Evolutionary conservation across 1,139 yeast species (phyloP).

Genomic region (Hyphopichia pseudoburtonii): DNA sequence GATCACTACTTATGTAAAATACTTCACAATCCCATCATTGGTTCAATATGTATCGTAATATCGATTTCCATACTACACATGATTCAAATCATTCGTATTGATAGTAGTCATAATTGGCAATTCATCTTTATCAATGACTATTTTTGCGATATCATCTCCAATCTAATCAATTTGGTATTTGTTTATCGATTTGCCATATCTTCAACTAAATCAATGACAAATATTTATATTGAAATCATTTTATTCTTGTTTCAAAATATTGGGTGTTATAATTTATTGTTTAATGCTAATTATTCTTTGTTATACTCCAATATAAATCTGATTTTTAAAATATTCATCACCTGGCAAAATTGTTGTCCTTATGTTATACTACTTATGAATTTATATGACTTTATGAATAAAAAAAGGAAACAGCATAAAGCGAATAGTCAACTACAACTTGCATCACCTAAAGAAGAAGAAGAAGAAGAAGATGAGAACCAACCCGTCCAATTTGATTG

Average conservation of each 20-base stretch:
- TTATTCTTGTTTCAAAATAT: constrained; percentile 17
- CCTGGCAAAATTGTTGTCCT: constrained; percentile 12
- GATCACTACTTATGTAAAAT: constrained; percentile 11
- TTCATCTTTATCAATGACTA: constrained; percentile 12
- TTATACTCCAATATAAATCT: constrained; percentile 8
- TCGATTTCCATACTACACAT: constrained; percentile 33
- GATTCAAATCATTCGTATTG: neutral
- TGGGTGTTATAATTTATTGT: constrained; percentile 13
- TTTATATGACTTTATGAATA: constrained; percentile 9
- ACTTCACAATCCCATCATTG: constrained; percentile 53
- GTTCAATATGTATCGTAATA: constrained; percentile 66
- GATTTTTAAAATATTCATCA: constrained; percentile 8
- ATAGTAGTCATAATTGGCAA: constrained; percentile 3
- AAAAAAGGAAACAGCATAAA: constrained; percentile 1
- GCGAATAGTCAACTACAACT: neutral
- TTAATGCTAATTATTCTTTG: constrained; percentile 10
- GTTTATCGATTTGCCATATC: constrained; percentile 17
- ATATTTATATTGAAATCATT: constrained; percentile 11
- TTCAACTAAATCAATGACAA: neutral
- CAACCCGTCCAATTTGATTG: constrained; percentile 1
- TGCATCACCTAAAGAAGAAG: neutral
- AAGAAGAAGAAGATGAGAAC: neutral
- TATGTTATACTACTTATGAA: constrained; percentile 16
- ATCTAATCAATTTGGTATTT: constrained; percentile 21
- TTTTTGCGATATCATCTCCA: constrained; percentile 17